Conservation (phyloP, 192 early-diverging fungal genomes). For the Phycomyces nitens region DNA sequence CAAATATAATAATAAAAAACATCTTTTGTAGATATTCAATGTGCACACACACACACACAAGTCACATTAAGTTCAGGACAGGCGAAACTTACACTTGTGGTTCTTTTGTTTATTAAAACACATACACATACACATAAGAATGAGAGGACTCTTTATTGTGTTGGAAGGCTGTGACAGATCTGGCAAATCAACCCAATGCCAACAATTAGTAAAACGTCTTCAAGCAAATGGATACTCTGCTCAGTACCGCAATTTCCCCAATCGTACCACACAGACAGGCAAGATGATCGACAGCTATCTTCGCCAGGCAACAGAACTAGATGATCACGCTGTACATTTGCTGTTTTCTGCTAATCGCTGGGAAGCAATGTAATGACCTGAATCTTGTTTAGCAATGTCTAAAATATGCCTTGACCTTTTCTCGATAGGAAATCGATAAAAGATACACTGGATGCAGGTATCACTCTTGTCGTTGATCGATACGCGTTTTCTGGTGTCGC, state of each 20-base stretch:
- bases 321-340: slow-evolving; percentile 84
- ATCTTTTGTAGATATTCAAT: no score
- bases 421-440: slow-evolving; percentile 52
- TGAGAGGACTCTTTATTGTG: slow-evolving; percentile 85
- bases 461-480: slow-evolving; percentile 82
- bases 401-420: background rate
- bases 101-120: no score
- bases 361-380: slow-evolving; percentile 70
- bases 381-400: background rate
- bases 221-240: slow-evolving; percentile 39
- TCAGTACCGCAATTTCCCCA: slow-evolving; percentile 79
- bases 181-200: slow-evolving; percentile 90
- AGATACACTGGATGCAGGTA: slow-evolving; percentile 60
- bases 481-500: slow-evolving; percentile 96
- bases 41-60: no score
- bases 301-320: slow-evolving; percentile 60
- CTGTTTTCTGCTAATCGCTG: slow-evolving; percentile 96
- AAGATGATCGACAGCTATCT: slow-evolving; percentile 86
- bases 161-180: slow-evolving; percentile 93
- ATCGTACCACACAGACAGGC: slow-evolving; percentile 91
- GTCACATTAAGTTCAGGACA: no score
- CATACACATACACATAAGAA: no score
- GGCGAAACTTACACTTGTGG: no score
- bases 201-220: slow-evolving; percentile 59
- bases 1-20: no score